phyloP scores from a whole-genome alignment of 2,329 filamentous ascomycete species.

The Cylindrodendrum hubeiense region DNA sequence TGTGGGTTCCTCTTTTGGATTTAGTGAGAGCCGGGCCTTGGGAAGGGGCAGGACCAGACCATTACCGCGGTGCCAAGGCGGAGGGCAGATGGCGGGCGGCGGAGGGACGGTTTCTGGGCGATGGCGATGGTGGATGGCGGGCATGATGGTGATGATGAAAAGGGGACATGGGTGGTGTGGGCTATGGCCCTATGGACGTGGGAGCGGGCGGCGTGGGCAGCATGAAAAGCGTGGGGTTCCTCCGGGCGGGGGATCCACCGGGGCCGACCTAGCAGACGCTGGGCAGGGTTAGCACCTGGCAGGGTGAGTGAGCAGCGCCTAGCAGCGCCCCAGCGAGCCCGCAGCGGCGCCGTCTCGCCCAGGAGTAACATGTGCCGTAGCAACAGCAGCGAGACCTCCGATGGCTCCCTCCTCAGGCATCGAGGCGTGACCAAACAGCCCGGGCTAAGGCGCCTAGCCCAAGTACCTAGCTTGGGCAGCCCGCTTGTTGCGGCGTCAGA shows the following conservation, averaged over 20 bases:
- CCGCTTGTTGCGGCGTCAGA: not conserved
- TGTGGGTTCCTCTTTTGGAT: constrained; percentile 7
- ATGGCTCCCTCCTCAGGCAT: not conserved
- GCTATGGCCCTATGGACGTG: constrained; percentile 37
- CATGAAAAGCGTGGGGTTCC: constrained; percentile 9
- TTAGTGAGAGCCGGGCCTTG: constrained; percentile 1
- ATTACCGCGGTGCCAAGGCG: constrained; percentile 4
- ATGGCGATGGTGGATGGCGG: constrained; percentile 25
- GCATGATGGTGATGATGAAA: constrained; percentile 20
- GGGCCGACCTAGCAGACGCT: not conserved
- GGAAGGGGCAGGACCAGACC: not conserved
- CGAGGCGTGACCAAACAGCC: not conserved
- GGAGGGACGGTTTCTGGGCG: constrained; percentile 24
- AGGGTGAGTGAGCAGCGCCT: not conserved
- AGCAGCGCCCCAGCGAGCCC: not conserved
- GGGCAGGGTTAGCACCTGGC: not conserved
- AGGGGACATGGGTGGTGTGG: constrained; percentile 38
- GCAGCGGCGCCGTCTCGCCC: not conserved
- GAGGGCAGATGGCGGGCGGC: constrained; percentile 5
- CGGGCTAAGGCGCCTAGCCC: constrained; percentile 4
- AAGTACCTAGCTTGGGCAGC: not conserved
- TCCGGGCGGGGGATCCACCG: constrained; percentile 19
- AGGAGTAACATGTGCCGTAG: not conserved
- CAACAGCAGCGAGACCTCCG: not conserved
- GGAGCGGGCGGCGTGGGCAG: constrained; percentile 25